A percentile compares a stretch with the other conserved stretches of the same genome.
Conservation (phyloP, 2,329 filamentous ascomycete genomes). For the Trichoderma lentiforme region DNA sequence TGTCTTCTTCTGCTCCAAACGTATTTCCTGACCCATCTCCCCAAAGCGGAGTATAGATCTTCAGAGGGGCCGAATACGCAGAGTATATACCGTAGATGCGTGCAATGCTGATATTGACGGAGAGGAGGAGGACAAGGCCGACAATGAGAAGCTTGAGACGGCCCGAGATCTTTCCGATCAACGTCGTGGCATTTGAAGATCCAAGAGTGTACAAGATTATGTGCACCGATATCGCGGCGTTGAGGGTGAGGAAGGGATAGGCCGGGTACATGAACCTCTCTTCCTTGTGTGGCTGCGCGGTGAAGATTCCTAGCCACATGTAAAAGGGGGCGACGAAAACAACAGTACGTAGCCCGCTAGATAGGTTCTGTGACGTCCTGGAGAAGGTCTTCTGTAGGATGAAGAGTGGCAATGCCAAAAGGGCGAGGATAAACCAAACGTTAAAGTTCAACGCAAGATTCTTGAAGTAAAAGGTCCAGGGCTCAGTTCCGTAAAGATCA, state of each 20-base stretch:
- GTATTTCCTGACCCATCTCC: constrained; percentile 45
- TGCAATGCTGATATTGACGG: constrained; percentile 63
- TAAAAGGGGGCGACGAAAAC: constrained; percentile 86
- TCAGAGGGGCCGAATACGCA: constrained; percentile 78
- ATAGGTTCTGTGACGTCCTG: constrained; percentile 58
- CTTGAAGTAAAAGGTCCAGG: constrained; percentile 93
- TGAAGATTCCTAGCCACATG: constrained; percentile 90
- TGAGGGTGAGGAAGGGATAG: constrained; percentile 86
- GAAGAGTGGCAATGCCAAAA: constrained; percentile 72
- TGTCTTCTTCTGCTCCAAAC: constrained; percentile 56
- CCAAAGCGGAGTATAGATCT: constrained; percentile 66
- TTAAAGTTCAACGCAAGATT: constrained; percentile 95
- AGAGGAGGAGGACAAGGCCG: constrained; percentile 57
- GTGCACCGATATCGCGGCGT: constrained; percentile 81
- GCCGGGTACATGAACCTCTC: constrained; percentile 98
- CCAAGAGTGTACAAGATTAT: constrained; percentile 74
- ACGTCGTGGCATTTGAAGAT: constrained; percentile 60
- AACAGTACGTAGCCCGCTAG: constrained; percentile 70
- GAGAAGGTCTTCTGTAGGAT: constrained; percentile 66
- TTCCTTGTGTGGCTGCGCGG: constrained; percentile 91
- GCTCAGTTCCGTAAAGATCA: constrained; percentile 90
- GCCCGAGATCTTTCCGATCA: constrained; percentile 69
- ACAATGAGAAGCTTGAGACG: constrained; percentile 69
- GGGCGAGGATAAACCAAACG: constrained; percentile 80
- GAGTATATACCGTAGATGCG: constrained; percentile 74